Conservation (phyloP, 2,329 filamentous ascomycete genomes). For the Scytalidium sp. region DNA sequence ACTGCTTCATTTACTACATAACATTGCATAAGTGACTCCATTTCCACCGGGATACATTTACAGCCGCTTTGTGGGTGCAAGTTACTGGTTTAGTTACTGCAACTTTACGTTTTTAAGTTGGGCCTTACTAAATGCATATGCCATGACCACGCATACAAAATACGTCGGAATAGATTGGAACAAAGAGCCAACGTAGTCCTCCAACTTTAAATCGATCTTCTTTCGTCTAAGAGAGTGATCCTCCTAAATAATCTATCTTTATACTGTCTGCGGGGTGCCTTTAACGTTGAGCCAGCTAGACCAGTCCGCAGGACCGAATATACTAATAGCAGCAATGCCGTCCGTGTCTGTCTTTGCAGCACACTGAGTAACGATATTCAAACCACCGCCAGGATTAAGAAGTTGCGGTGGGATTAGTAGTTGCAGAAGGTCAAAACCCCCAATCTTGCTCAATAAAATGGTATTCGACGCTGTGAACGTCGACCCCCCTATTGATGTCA, state of each 20-base stretch:
- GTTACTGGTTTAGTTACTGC: too few relatives aligned
- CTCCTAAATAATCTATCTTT: too few relatives aligned
- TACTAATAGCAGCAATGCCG: constrained; percentile 1
- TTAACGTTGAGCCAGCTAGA: constrained; percentile 2
- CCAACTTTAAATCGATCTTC: not conserved
- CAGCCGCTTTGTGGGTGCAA: too few relatives aligned
- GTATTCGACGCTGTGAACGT: constrained; percentile 1
- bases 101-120: too few relatives aligned
- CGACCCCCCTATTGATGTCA: not conserved
- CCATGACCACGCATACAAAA: too few relatives aligned
- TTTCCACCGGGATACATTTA: too few relatives aligned
- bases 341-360: not conserved
- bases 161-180: too few relatives aligned
- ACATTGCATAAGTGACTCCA: too few relatives aligned
- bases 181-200: constrained; percentile 2
- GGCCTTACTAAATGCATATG: too few relatives aligned
- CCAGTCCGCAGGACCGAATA: not conserved
- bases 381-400: not conserved
- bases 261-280: not conserved
- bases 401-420: constrained; percentile 1
- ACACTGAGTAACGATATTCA: constrained; percentile 1
- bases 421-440: not conserved
- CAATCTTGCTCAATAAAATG: constrained; percentile 1
- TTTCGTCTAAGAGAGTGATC: too few relatives aligned
- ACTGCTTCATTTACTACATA: too few relatives aligned